Evolutionary conservation across 1,139 yeast genomes (phyloP).

Genomic region (Barnettozyma hawaiiensis): DNA sequence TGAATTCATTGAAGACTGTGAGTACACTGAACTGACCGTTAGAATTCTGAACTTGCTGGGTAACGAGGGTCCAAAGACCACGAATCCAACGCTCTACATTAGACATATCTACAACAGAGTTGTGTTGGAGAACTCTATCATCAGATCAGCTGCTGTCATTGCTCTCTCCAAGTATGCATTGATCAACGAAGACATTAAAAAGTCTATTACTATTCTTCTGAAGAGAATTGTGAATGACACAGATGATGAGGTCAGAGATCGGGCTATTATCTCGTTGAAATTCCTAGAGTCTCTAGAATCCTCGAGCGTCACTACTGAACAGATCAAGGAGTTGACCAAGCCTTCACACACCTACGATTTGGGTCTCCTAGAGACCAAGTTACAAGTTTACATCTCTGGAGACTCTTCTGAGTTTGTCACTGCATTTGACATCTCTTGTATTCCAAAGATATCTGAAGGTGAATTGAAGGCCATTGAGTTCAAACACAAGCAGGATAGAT

Average conservation of each 20-base stretch:
- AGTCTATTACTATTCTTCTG: constrained; percentile 69
- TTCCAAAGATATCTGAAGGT: constrained; percentile 49
- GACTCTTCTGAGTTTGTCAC: constrained; percentile 50
- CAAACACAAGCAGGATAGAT: constrained; percentile 36
- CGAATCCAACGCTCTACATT: constrained; percentile 85
- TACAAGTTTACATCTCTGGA: constrained; percentile 66
- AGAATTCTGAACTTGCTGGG: constrained; percentile 89
- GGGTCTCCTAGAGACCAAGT: constrained; percentile 68
- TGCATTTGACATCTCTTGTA: constrained; percentile 66
- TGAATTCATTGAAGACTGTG: constrained; percentile 98
- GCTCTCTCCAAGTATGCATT: constrained; percentile 89
- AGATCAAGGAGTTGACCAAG: constrained; percentile 47
- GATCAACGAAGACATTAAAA: constrained; percentile 59
- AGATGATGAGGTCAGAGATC: constrained; percentile 97
- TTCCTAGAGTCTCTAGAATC: constrained; percentile 47
- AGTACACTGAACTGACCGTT: constrained; percentile 86
- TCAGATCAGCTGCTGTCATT: constrained; percentile 92
- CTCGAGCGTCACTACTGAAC: constrained; percentile 36
- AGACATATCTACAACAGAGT: constrained; percentile 96
- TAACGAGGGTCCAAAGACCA: constrained; percentile 85
- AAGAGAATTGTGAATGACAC: constrained; percentile 81
- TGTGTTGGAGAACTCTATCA: constrained; percentile 90
- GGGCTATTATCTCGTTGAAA: constrained; percentile 82
- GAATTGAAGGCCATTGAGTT: constrained; percentile 43
- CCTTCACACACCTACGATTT: constrained; percentile 70